Percentiles rank a stretch among this genome's conserved stretches.
These are phyloP conservation scores for Suillus paluster DNA, from an alignment of 768 basidiomycete species.

Conservation along the genomic window DNA sequence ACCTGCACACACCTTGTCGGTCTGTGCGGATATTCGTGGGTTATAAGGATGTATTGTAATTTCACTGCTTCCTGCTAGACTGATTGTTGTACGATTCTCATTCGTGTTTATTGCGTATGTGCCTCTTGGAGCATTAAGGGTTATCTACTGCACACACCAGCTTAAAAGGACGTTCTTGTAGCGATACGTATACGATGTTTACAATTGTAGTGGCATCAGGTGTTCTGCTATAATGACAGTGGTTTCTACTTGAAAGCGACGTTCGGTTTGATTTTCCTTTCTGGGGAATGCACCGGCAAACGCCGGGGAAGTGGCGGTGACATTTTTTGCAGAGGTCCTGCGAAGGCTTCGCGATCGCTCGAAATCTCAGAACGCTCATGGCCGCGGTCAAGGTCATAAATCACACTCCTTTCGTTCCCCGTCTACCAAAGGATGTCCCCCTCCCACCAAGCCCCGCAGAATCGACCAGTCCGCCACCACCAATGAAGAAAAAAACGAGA, in stretches of 20 bases:
- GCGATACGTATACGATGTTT: conserved; percentile 9
- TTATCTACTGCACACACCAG: background rate
- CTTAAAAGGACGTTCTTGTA: background rate
- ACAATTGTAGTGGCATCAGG: background rate
- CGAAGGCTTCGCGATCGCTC: conserved; percentile 6
- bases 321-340: conserved; percentile 15
- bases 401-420: conserved; percentile 27
- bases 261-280: background rate
- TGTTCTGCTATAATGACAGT: conserved; percentile 4
- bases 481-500: conserved; percentile 27
- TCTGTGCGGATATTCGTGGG: conserved; percentile 66
- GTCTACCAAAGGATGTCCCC: conserved; percentile 42
- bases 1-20: conserved; percentile 57
- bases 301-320: conserved; percentile 16
- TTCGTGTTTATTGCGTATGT: conserved; percentile 1
- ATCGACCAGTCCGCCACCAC: conserved; percentile 22
- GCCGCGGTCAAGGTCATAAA: conserved; percentile 20
- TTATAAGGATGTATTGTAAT: conserved; percentile 42
- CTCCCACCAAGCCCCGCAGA: conserved; percentile 33
- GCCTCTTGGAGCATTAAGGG: background rate
- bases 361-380: conserved; percentile 14
- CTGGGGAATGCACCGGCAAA: conserved; percentile 5
- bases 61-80: background rate
- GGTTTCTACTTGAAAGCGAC: background rate
- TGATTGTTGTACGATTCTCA: background rate